Evolutionary conservation across 75 land plant species (phyloP).

Genomic region (Pinus albicaulis): DNA sequence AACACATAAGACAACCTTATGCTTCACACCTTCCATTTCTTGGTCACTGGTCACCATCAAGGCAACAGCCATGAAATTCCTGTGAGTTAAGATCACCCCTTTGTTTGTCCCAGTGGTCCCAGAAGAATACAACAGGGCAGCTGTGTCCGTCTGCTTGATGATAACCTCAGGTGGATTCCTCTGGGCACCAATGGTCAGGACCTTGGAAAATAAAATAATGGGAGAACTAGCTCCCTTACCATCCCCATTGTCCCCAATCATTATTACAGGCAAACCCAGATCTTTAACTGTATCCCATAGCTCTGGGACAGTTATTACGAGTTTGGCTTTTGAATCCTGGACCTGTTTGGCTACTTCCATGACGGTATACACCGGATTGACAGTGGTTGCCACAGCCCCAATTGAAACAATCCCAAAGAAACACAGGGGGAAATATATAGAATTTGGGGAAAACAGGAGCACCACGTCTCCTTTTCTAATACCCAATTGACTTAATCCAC

Average conservation of each 20-base stretch:
- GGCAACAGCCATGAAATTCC: constrained; percentile 52
- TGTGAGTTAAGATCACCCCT: constrained; percentile 71
- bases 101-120: constrained; percentile 85
- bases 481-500: constrained; percentile 23
- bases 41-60: constrained; percentile 36
- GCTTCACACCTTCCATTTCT: constrained; percentile 15
- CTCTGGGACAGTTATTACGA: constrained; percentile 50
- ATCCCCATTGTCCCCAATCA: constrained; percentile 10
- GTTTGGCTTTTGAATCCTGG: constrained; percentile 38
- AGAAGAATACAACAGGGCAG: constrained; percentile 72
- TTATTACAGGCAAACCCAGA: constrained; percentile 18
- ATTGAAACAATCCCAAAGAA: constrained; percentile 46
- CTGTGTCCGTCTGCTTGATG: constrained; percentile 47
- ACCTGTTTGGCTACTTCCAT: constrained; percentile 53
- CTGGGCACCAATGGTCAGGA: background rate
- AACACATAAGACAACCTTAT: constrained; percentile 40
- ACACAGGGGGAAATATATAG: constrained; percentile 40
- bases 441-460: constrained; percentile 56
- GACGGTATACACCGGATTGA: constrained; percentile 57
- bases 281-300: constrained; percentile 36
- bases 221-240: background rate
- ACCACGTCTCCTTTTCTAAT: constrained; percentile 58
- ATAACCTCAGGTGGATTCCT: constrained; percentile 12
- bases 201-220: background rate
- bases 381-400: constrained; percentile 64